Evolutionary conservation across 1,139 yeast species (phyloP).

Genomic region (Geotrichum carabidarum): DNA sequence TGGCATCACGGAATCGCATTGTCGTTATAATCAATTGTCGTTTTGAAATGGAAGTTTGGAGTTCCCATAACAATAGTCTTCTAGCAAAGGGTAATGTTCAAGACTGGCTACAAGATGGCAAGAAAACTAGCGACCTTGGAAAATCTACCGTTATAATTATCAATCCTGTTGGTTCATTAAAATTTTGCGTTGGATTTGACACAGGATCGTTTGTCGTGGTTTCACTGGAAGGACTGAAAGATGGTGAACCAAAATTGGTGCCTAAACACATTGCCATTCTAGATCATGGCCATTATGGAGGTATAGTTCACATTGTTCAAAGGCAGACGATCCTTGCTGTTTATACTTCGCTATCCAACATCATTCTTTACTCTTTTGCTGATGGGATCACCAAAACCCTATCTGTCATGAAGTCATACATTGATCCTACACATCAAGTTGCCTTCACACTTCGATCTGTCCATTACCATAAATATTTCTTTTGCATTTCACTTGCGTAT

Average conservation of each 20-base stretch:
- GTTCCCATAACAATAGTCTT: constrained; percentile 3
- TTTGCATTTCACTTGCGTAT: constrained; percentile 19
- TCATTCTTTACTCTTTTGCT: constrained; percentile 16
- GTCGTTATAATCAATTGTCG: constrained; percentile 6
- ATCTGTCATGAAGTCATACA: constrained; percentile 17
- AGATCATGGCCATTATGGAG: constrained; percentile 12
- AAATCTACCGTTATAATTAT: constrained; percentile 13
- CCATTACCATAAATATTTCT: constrained; percentile 11
- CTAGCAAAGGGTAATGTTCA: constrained; percentile 4
- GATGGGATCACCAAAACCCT: constrained; percentile 17
- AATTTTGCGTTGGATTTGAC: constrained; percentile 17
- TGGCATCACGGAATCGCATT: constrained; percentile 18
- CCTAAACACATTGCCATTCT: constrained; percentile 14
- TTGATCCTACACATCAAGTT: constrained; percentile 18
- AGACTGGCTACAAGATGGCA: constrained; percentile 2
- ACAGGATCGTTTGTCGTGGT: constrained; percentile 18
- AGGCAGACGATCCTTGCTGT: constrained; percentile 17
- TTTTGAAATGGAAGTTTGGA: constrained; percentile 11
- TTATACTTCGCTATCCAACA: constrained; percentile 17
- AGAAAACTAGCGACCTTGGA: constrained; percentile 1
- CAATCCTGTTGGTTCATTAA: constrained; percentile 15
- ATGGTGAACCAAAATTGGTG: not conserved
- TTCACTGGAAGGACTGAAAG: constrained; percentile 14
- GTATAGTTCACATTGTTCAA: constrained; percentile 17
- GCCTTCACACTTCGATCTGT: constrained; percentile 17